Conservation (phyloP, 2,329 filamentous ascomycete species). For the Trichoderma sp. region DNA sequence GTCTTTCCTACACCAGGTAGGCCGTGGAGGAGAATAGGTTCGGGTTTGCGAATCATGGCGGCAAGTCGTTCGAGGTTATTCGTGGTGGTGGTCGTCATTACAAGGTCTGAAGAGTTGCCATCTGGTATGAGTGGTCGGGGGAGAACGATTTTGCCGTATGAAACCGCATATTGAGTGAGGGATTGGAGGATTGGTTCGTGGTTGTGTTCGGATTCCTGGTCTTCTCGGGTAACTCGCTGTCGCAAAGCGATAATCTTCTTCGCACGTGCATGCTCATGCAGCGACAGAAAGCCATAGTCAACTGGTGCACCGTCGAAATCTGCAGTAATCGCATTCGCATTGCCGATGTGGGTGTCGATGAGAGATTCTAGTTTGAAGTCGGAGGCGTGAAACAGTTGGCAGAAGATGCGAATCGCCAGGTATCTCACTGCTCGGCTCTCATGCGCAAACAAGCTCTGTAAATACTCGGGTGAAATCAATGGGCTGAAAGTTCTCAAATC, state of each 20-base stretch:
- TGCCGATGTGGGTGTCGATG: slow-evolving; percentile 66
- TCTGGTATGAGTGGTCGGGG: slow-evolving; percentile 61
- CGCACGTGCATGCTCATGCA: slow-evolving; percentile 61
- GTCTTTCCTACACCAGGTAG: slow-evolving; percentile 90
- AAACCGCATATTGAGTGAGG: slow-evolving; percentile 64
- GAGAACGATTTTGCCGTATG: slow-evolving; percentile 69
- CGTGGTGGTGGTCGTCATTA: slow-evolving; percentile 73
- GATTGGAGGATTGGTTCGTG: slow-evolving; percentile 39
- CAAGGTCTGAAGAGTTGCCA: slow-evolving; percentile 54
- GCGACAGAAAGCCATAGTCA: slow-evolving; percentile 75
- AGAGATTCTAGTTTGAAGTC: slow-evolving; percentile 78
- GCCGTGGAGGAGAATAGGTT: slow-evolving; percentile 80
- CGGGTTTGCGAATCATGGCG: slow-evolving; percentile 64
- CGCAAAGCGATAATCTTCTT: slow-evolving; percentile 51
- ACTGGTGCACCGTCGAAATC: slow-evolving; percentile 75
- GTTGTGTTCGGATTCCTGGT: slow-evolving; percentile 24
- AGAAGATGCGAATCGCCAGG: slow-evolving; percentile 80
- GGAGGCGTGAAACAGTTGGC: slow-evolving; percentile 75
- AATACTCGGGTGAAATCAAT: slow-evolving; percentile 65
- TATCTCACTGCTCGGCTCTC: slow-evolving; percentile 68
- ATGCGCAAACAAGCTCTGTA: slow-evolving; percentile 71
- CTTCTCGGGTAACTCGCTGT: slow-evolving; percentile 41
- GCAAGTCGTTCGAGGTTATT: slow-evolving; percentile 74
- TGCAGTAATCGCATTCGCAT: slow-evolving; percentile 63
- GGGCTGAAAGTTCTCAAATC: slow-evolving; percentile 70